Evolutionary conservation across 1,284 basidiomycete species (phyloP), one percentile per base, ranked within the genome.

Genomic region (Pyrrhoderma lamaoense): DNA sequence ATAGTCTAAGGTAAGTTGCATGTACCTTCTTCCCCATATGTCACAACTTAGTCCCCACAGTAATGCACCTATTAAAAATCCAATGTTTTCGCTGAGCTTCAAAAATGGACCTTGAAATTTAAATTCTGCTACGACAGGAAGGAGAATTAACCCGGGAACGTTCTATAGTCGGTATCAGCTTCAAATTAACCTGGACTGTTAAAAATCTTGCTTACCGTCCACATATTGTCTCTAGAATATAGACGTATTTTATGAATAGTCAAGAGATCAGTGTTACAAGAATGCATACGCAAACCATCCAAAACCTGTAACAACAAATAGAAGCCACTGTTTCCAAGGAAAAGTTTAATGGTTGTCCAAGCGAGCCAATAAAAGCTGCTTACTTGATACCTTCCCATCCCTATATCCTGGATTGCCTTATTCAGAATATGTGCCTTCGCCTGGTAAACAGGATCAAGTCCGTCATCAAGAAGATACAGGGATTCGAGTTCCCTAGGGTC

Each of bases 381-480:
- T 54, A 77, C 77, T 68, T 85, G 83, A 60, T 85, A 86, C 51
- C 69, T 75, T 3, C 85, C 85, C 77, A 85, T 85, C 3, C 84
- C 84, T 42, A 86, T 80, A 47, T 82, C 77, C 61, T 82, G 79
- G 9, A 88, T 68, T 0, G 82, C 83, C 49, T 76, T 71, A 56
- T 86, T 86, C 51, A 87, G 63, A 7, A 85, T 66, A 4, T 70
- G 67, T 1, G 80, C 79, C 56, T 85, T 85, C 18, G 73, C 77
- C 52, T 74, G 72, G 57, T 86, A 85, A 1, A 81, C 68, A 0
- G 79, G 80, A 57, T 86, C 82, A 43, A 83, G 11, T 11, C 27
- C 27, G 11, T 31, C 27, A 11, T 31, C 27, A 31, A 31, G 27
- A 11, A 31, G 11, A 11, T 31, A 5, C 5, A 31, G 27, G 11